Evolutionary conservation across 1,284 basidiomycete genomes (phyloP), one percentile per base, ranked within the genome.

Genomic region (Leccinum colubrinum): DNA sequence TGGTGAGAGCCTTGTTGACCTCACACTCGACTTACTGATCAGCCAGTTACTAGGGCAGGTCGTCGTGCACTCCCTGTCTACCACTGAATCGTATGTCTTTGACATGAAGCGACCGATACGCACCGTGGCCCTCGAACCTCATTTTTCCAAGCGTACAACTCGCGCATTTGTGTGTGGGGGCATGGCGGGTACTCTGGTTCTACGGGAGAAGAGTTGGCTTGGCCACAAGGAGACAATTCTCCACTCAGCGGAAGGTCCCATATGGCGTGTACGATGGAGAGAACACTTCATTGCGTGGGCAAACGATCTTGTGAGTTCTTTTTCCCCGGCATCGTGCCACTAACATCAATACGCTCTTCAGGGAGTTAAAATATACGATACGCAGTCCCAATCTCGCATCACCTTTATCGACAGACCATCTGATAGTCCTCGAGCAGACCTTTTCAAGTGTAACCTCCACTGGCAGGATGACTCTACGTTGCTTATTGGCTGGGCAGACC

Each of bases 361-460:
- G 88, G 97, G 97, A 20, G 92, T 99, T 59, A 95, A 96, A 72
- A 91, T 99, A 56, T 97, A 96, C 72, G 96, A 99, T 73, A 90
- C 87, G 0, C 78, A 80, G 3, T 91, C 91, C 0, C 86, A 91
- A 66, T 86, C 88, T 46, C 86, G 93, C 6, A 91, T 99, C 62
- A 91, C 91, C 1, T 95, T 87, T 74, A 94, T 99, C 63, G 90
- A 95, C 72, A 83, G 95, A 48, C 89, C 92, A 3, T 72, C 83
- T 0, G 86, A 91, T 63, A 89, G 93, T 62, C 95, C 95, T 1
- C 85, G 97, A 43, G 89, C 95, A 0, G 97, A 98, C 71, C 80
- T 98, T 11, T 98, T 96, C 83, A 94, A 95, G 69, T 97, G 93
- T 71, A 91, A 86, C 0, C 82, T 99, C 0, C 80, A 88, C 65